Evolutionary conservation across 2,329 filamentous ascomycete species (phyloP).

Genomic region (Penicillium sp.): DNA sequence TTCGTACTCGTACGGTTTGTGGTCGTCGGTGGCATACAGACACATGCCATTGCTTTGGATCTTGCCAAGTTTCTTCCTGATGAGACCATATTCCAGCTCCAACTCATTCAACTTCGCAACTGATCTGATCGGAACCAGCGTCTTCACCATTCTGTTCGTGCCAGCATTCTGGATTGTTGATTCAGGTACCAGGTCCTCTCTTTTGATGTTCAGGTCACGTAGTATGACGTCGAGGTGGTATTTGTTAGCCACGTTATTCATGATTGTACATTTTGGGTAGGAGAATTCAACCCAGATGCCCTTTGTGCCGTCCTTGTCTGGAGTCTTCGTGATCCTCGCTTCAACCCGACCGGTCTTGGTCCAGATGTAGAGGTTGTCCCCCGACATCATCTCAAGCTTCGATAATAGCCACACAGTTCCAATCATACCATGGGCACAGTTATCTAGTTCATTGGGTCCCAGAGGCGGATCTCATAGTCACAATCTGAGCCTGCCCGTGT

Average conservation of each 20-base stretch:
- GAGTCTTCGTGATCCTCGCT: neutral
- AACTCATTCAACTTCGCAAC: neutral
- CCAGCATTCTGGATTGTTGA: constrained; percentile 2
- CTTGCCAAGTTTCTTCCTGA: constrained; percentile 1
- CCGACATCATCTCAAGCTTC: neutral
- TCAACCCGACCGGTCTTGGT: constrained; percentile 6
- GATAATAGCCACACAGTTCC: constrained; percentile 16
- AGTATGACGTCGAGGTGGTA: neutral
- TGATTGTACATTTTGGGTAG: neutral
- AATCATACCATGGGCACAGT: constrained; percentile 6
- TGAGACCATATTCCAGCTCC: neutral
- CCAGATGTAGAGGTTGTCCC: neutral
- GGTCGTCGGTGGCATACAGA: neutral
- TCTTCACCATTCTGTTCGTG: constrained; percentile 1
- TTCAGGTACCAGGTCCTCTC: neutral
- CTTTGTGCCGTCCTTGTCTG: neutral
- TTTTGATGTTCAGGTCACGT: neutral
- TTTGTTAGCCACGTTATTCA: neutral
- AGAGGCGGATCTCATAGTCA: neutral
- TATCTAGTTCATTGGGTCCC: neutral
- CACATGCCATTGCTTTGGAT: constrained; percentile 10
- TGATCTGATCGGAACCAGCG: constrained; percentile 3
- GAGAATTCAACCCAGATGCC: neutral
- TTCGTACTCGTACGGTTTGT: constrained; percentile 6
- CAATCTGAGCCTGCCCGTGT: neutral